Base-by-base conservation (phyloP, 2,329 filamentous ascomycete genomes). In the Coccinonectria pachysandricola region DNA sequence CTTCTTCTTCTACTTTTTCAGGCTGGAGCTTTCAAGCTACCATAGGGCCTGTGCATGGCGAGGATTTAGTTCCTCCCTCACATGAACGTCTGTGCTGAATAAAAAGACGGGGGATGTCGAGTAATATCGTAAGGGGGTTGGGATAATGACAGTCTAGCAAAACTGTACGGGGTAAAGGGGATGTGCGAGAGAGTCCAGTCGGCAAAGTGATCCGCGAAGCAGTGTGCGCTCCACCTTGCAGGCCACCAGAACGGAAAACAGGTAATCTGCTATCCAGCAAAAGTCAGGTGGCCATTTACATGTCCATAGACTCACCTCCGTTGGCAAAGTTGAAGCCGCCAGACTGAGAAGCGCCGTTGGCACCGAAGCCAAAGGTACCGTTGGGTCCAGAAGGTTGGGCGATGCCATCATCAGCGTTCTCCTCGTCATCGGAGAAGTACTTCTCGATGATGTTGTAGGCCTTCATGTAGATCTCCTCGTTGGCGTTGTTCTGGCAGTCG, bases 391-490 rank as follows among this genome's bases (percentile, higher is more conserved):
- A 74, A 14, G 65, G 56, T 52, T 44, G 37, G 3, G 82, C 79
- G 57, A 85, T 72, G 21, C 64, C 65, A 48, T 92, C 84, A 36
- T 86, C 83, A 43, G 86, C 86, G 47, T 87, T 86, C 53, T 93
- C 91, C 30, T 96, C 91, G 44, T 98, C 91, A 50, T 98, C 91
- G 0, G 87, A 95, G 67, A 98, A 98, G 73, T 98, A 98, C 68
- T 95, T 95, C 71, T 98, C 91, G 44, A 98, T 98, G 61, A 98
- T 98, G 72, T 93, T 96, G 72, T 96, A 98, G 0, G 91, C 91
- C 76, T 98, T 98, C 88, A 98, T 96, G 71, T 98, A 98, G 47
- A 98, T 98, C 64, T 98, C 91, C 64, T 98, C 91, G 63, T 98
- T 98, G 66, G 88, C 88, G 50, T 98, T 98, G 68, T 92, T 95